Conservation (phyloP, 176 grass and related monocot species). For the Triticum dicoccoides region DNA sequence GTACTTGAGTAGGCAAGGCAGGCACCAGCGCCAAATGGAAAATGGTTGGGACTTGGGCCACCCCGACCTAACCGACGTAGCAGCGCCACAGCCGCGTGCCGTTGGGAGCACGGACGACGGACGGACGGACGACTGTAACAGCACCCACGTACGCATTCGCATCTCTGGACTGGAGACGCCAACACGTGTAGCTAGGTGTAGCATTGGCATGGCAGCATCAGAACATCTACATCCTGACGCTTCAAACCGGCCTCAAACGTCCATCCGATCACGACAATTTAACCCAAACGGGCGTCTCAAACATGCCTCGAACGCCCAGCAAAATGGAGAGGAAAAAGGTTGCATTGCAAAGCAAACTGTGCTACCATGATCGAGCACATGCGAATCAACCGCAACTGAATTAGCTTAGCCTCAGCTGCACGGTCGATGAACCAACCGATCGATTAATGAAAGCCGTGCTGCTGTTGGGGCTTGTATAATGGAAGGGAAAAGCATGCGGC, state of each 20-base stretch:
- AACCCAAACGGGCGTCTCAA: no score
- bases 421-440: not conserved
- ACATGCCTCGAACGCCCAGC: no score
- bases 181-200: not conserved
- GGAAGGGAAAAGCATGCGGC: not conserved
- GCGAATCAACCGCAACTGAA: not conserved
- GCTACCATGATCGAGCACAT: not conserved
- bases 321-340: no score
- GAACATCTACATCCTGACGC: no score
- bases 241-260: no score
- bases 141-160: not conserved
- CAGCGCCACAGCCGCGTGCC: not conserved
- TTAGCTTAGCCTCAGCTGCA: not conserved
- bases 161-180: not conserved
- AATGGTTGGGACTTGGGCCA: not conserved
- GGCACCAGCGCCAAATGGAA: not conserved
- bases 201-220: not conserved
- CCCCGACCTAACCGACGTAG: not conserved
- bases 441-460: not conserved
- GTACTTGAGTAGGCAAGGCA: not conserved
- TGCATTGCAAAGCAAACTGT: not conserved
- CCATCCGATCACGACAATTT: accelerated
- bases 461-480: not conserved
- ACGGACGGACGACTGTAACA: not conserved
- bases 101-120: constrained; percentile 1